These are phyloP conservation scores for Neurospora africana DNA, from an alignment of 495 filamentous ascomycete genomes.

Conservation along the genomic window DNA sequence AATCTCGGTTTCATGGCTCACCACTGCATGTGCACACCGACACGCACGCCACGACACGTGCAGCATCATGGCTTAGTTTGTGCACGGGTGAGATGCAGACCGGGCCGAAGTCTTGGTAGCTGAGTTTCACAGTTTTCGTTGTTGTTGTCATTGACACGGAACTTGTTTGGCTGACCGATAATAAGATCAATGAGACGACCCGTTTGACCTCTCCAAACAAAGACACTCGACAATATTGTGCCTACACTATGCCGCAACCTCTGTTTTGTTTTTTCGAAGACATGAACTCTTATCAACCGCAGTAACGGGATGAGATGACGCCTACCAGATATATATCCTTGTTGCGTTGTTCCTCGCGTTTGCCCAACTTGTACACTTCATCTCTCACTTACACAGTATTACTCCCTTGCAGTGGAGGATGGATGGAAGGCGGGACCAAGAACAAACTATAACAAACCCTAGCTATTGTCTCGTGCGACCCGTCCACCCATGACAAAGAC, in stretches of 20 bases:
- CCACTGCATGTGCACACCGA: neutral
- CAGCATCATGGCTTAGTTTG: neutral
- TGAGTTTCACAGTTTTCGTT: neutral
- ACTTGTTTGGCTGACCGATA: neutral
- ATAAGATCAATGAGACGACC: neutral
- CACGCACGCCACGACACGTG: neutral
- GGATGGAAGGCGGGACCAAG: neutral
- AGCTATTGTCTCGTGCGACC: slow-evolving; percentile 1
- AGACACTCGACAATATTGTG: neutral
- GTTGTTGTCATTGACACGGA: neutral
- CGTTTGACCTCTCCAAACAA: neutral
- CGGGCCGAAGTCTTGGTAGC: neutral
- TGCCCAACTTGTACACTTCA: neutral
- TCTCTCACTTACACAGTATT: neutral
- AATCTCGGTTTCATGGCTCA: slow-evolving; percentile 1
- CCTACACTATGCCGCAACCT: neutral
- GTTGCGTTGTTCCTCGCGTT: neutral
- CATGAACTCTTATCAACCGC: neutral
- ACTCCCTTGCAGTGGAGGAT: neutral
- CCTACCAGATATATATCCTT: neutral
- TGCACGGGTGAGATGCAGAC: neutral
- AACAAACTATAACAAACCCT: neutral
- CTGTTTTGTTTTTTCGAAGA: neutral
- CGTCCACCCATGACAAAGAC: slow-evolving; percentile 19
- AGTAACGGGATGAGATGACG: neutral